Conservation (phyloP, 2,329 filamentous ascomycete species). For the Alternaria dauci region DNA sequence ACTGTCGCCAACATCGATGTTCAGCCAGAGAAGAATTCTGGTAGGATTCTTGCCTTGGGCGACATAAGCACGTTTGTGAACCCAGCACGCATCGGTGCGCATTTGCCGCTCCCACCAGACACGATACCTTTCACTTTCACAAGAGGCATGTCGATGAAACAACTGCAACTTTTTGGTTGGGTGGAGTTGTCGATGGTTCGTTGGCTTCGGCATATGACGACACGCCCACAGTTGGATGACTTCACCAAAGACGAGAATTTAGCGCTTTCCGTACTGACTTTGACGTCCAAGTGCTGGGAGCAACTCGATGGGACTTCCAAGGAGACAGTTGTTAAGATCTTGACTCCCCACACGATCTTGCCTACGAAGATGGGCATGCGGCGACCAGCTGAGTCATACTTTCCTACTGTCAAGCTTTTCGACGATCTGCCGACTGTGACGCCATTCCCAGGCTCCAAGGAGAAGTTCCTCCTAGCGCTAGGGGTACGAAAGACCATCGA, state of each 20-base stretch:
- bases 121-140: constrained; percentile 89
- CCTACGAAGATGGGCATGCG: constrained; percentile 93
- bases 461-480: constrained; percentile 83
- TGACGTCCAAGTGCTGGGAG: constrained; percentile 92
- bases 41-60: constrained; percentile 78
- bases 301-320: constrained; percentile 73
- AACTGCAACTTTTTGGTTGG: constrained; percentile 87
- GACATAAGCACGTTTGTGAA: constrained; percentile 79
- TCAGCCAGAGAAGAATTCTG: constrained; percentile 62
- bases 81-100: constrained; percentile 79
- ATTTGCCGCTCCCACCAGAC: constrained; percentile 78
- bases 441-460: constrained; percentile 78
- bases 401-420: constrained; percentile 91
- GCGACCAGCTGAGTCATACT: constrained; percentile 85
- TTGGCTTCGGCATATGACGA: constrained; percentile 80
- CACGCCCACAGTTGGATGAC: constrained; percentile 65
- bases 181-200: constrained; percentile 81
- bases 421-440: constrained; percentile 88
- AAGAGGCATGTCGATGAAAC: constrained; percentile 68
- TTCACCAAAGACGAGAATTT: constrained; percentile 77
- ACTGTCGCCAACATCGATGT: constrained; percentile 73
- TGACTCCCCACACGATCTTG: constrained; percentile 77
- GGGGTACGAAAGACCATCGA: constrained; percentile 97
- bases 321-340: constrained; percentile 67
- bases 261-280: constrained; percentile 76